Evolutionary conservation across 306 rosid species (phyloP).

Genomic region (Quillaja saponaria): DNA sequence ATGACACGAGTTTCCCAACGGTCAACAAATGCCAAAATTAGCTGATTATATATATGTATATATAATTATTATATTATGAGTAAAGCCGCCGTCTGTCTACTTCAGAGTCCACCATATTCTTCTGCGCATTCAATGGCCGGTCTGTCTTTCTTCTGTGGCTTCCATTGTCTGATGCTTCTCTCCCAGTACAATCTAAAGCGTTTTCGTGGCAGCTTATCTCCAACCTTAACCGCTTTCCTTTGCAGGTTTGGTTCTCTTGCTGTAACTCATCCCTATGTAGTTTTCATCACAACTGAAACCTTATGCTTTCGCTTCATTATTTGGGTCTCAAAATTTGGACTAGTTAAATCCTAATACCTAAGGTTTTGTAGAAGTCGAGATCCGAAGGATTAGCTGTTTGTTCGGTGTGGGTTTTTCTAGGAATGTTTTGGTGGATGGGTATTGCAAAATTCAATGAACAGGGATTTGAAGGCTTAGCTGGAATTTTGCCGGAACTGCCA

Average conservation of each 20-base stretch:
- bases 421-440: conserved; percentile 25
- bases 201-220: conserved; percentile 9
- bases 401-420: conserved; percentile 16
- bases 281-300: conserved; percentile 15
- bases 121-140: not conserved
- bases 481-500: conserved; percentile 20
- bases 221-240: conserved; percentile 38
- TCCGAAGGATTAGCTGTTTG: conserved; percentile 18
- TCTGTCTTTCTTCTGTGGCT: conserved; percentile 1
- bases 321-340: not conserved
- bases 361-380: conserved; percentile 20
- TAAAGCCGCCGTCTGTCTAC: conserved; percentile 32
- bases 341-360: conserved; percentile 6
- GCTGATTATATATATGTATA: no score
- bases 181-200: conserved; percentile 9
- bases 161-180: conserved; percentile 24
- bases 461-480: conserved; percentile 33
- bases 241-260: conserved; percentile 35
- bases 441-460: conserved; percentile 16
- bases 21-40: no score
- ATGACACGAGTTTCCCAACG: no score
- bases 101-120: conserved; percentile 43
- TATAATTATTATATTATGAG: no score
- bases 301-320: conserved; percentile 11
- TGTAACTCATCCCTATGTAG: conserved; percentile 4